A percentile compares a stretch with the other conserved stretches of the same genome.
Evolutionary conservation across 306 rosid species (phyloP).

Genomic region (Prunus campanulata): DNA sequence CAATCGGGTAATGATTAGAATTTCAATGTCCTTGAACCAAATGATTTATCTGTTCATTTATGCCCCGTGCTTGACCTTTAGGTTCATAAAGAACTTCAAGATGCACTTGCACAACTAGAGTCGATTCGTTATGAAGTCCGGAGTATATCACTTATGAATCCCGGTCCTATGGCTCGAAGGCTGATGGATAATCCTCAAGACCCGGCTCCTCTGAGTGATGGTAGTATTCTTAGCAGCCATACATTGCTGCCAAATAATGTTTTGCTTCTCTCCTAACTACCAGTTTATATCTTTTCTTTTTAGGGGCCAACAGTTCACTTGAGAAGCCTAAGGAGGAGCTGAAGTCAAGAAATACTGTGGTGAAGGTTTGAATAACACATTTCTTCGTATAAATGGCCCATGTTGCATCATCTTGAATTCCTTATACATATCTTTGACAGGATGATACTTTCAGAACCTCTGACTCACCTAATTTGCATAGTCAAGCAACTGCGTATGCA

Average conservation of each 20-base stretch:
- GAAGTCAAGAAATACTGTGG: conserved; percentile 17
- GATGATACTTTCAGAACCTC: conserved; percentile 34
- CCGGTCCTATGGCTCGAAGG: conserved; percentile 68
- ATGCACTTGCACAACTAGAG: conserved; percentile 75
- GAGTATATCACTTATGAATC: conserved; percentile 57
- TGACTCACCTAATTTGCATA: conserved; percentile 49
- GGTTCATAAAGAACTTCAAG: conserved; percentile 93
- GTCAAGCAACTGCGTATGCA: conserved; percentile 67
- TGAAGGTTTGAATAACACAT: conserved; percentile 30
- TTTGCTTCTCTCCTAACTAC: neutral
- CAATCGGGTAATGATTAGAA: neutral
- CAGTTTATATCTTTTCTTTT: neutral
- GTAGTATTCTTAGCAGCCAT: conserved; percentile 10
- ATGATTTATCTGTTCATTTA: neutral
- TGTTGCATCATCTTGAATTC: neutral
- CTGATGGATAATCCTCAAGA: conserved; percentile 47
- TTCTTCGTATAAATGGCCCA: neutral
- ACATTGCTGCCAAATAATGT: neutral
- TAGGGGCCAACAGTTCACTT: neutral
- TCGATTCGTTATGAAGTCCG: conserved; percentile 84
- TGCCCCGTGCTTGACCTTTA: conserved; percentile 17
- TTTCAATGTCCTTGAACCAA: neutral
- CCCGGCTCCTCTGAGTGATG: neutral
- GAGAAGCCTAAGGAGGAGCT: conserved; percentile 18
- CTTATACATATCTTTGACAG: conserved; percentile 24